Evolutionary conservation across 306 rosid genomes (phyloP), one percentile per base, ranked within the genome.

Genomic region (Mimosa pudica): DNA sequence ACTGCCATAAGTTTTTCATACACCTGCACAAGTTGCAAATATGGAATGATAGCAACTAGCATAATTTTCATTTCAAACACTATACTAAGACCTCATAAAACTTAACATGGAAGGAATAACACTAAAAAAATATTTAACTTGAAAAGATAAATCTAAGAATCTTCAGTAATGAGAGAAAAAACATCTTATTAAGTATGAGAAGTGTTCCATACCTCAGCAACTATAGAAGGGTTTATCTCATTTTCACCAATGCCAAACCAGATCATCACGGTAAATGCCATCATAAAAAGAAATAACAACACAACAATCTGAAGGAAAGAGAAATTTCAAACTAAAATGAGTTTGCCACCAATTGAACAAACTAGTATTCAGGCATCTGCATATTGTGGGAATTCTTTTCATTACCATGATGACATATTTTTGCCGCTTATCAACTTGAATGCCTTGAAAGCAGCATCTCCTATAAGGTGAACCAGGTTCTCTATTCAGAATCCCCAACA

Each of bases 391-490:
- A 65, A 57, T 33, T 47, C 38, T 18, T 57, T 69, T 69, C 71
- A 80, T 16, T 89, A 91, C 96, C 92, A 10, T 70, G 60, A 88
- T 80, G 62, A 82, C 96, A 83, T 86, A 75, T 81, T 89, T 91
- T 77, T 91, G 96, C 84, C 88, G 81, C 77, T 82, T 86, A 33
- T 92, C 92, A 68, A 86, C 81, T 77, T 83, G 89, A 87, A 87
- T 75, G 67, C 89, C 76, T 73, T 82, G 89, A 73, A 89, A 82
- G 80, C 93, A 91, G 76, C 96, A 86, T 76, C 78, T 84, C 58
- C 87, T 14, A 82, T 64, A 80, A 75, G 81, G 68, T 73, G 89
- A 79, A 73, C 62, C 74, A 66, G 67, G 49, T 54, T 81, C 80
- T 36, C 83, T 82, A 81, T 55, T 79, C 51, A 85, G 79, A 76